Evolutionary conservation across 2,329 filamentous ascomycete genomes (phyloP), one percentile per base, ranked within the genome.

Genomic region (Sphaerostilbella broomeana): DNA sequence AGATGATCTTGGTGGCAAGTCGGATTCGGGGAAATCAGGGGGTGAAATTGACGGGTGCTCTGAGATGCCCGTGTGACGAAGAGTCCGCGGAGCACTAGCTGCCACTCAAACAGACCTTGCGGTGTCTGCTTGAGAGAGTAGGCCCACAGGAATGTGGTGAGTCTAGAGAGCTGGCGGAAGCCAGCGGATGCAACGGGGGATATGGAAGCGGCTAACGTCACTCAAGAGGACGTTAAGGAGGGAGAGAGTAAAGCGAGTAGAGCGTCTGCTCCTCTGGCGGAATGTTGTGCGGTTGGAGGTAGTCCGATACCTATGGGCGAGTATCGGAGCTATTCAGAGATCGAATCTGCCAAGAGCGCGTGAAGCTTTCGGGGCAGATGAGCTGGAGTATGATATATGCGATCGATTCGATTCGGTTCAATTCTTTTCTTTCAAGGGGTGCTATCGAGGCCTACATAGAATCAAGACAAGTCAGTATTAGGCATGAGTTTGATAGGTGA

Each of bases 51-150:
- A 26, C 19, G 42, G n/a, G 17, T 20, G 47, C 48, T 25, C 45
- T 51, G 49, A 47, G 38, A 35, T 30, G 45, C 42, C 57, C 61
- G 57, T 55, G 56, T 54, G 47, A 45, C 48, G 61, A 60, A 65
- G 66, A 72, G 73, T 78, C 76, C 75, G 81, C 84, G 84, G 84
- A 92, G 87, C 88, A 86, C 87, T 88, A 84, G 87, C 88, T 94
- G 81, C 85, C 80, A 76, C 86, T 79, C 86, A 94, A 87, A 90
- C 86, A 86, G 89, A 89, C 84, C 78, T 83, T 87, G 84, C 79
- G 79, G 82, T 75, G 84, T 85, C 75, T 85, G 87, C 77, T 80
- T 85, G 86, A 89, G 86, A 89, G 84, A 92, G 86, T 88, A 92
- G 87, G 86, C 87, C 86, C 87, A 92, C 84, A 79, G 76, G 73